These are phyloP conservation scores for Yamadazyma paraphyllophila DNA, from an alignment of 805 yeast genomes.

Conservation along the genomic window DNA sequence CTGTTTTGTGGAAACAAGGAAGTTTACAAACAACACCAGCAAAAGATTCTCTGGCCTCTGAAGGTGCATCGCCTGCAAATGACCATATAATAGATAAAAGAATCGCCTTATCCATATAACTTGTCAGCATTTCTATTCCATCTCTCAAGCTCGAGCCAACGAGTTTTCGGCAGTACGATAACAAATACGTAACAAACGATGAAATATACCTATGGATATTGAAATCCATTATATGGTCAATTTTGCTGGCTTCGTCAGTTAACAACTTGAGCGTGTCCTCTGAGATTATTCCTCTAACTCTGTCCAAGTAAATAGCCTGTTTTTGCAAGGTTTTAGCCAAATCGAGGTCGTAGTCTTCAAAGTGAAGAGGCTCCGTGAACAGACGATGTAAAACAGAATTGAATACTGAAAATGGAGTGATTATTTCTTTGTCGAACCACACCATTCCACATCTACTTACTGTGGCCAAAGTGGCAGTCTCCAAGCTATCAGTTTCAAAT, in stretches of 20 bases:
- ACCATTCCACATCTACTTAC: constrained; percentile 90
- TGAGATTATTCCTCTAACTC: background rate
- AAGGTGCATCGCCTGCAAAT: constrained; percentile 55
- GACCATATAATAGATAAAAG: constrained; percentile 56
- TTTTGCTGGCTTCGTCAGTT: constrained; percentile 2
- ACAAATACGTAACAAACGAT: constrained; percentile 41
- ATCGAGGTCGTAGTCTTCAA: constrained; percentile 3
- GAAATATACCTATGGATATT: constrained; percentile 33
- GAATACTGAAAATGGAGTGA: constrained; percentile 4
- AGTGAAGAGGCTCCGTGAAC: background rate
- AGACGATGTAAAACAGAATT: constrained; percentile 1
- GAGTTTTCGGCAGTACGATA: constrained; percentile 29
- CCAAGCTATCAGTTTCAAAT: constrained; percentile 72
- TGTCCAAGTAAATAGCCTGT: constrained; percentile 1
- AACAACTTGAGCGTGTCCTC: background rate
- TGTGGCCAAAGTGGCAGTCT: constrained; percentile 83
- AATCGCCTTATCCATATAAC: constrained; percentile 31
- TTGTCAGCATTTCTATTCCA: background rate
- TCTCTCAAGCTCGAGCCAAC: constrained; percentile 7
- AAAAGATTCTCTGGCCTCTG: constrained; percentile 38
- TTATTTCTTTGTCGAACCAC: constrained; percentile 50
- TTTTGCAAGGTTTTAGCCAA: background rate
- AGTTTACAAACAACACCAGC: constrained; percentile 23
- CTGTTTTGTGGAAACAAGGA: constrained; percentile 14
- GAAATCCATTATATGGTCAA: constrained; percentile 54